Conservation (phyloP, 371 early-diverging fungal species). For the Syncephalastrum sp. region DNA sequence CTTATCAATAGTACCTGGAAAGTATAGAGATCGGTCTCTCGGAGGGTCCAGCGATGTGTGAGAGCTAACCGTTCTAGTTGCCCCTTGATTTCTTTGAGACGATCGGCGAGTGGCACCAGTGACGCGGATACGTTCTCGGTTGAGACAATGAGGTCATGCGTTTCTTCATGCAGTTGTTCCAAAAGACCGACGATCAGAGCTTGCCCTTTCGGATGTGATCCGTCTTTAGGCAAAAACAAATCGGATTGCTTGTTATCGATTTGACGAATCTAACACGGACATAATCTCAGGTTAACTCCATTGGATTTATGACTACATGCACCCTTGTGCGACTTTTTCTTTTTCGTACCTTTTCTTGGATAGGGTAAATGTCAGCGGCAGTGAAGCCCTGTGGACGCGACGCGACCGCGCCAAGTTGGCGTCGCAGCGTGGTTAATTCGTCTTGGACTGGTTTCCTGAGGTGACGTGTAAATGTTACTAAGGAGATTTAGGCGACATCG, state of each 20-base stretch:
- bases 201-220: conserved; percentile 71
- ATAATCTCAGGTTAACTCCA: neutral
- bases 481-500: too few relatives aligned
- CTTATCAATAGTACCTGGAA: conserved; percentile 54
- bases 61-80: conserved; percentile 72
- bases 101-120: conserved; percentile 70
- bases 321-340: neutral
- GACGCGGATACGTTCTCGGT: conserved; percentile 71
- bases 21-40: conserved; percentile 81
- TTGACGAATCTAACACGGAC: conserved; percentile 47
- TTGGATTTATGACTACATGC: neutral
- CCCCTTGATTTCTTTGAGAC: conserved; percentile 70
- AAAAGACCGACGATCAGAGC: conserved; percentile 80
- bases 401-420: conserved; percentile 54
- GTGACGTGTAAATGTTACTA: too few relatives aligned
- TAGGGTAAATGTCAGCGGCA: conserved; percentile 44
- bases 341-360: conserved; percentile 55
- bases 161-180: conserved; percentile 80
- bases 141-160: conserved; percentile 76
- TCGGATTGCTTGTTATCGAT: conserved; percentile 68
- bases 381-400: conserved; percentile 45
- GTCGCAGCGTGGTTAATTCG: conserved; percentile 62
- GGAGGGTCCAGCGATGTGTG: conserved; percentile 81
- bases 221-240: conserved; percentile 50
- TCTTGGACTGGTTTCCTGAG: conserved; percentile 63